Percentiles rank a stretch among this genome's conserved stretches.
These are phyloP conservation scores for Cladosporium sp. DNA, from an alignment of 2,329 filamentous ascomycete species.

Conservation along the genomic window DNA sequence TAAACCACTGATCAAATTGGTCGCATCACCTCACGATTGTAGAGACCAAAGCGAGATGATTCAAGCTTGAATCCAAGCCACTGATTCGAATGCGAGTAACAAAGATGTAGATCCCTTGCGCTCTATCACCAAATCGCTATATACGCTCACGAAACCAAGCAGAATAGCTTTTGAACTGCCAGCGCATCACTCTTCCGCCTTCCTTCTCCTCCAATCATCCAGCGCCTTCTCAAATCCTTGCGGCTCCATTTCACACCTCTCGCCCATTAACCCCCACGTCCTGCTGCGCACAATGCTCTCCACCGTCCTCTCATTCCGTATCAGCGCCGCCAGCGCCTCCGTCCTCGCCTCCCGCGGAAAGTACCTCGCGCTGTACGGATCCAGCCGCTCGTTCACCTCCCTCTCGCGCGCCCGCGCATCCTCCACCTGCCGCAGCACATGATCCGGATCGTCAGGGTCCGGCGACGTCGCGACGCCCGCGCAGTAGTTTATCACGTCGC, in stretches of 20 bases:
- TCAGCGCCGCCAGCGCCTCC: slow-evolving; percentile 65
- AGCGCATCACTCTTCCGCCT: not conserved
- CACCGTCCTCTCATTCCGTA: slow-evolving; percentile 69
- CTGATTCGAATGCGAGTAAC: not conserved
- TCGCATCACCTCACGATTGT: no score
- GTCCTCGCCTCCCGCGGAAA: slow-evolving; percentile 75
- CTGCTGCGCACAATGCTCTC: slow-evolving; percentile 73
- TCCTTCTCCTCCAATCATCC: slow-evolving; percentile 50
- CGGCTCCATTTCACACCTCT: slow-evolving; percentile 60
- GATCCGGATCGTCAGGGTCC: slow-evolving; percentile 79
- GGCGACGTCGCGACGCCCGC: slow-evolving; percentile 78
- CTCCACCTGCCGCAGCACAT: slow-evolving; percentile 62
- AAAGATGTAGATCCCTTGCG: not conserved
- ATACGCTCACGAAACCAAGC: no score
- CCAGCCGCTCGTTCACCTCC: slow-evolving; percentile 78
- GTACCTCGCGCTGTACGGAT: slow-evolving; percentile 83
- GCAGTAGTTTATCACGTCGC: slow-evolving; percentile 83
- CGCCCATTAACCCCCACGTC: slow-evolving; percentile 72
- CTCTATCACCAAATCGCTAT: no score
- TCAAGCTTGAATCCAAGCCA: no score
- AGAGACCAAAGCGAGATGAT: no score
- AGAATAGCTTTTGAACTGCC: no score
- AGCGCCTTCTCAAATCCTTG: slow-evolving; percentile 59
- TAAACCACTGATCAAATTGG: no score
- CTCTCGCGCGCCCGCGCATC: slow-evolving; percentile 63